Base-by-base conservation (phyloP, 768 basidiomycete species). In the Pleurotus cornucopiae region DNA sequence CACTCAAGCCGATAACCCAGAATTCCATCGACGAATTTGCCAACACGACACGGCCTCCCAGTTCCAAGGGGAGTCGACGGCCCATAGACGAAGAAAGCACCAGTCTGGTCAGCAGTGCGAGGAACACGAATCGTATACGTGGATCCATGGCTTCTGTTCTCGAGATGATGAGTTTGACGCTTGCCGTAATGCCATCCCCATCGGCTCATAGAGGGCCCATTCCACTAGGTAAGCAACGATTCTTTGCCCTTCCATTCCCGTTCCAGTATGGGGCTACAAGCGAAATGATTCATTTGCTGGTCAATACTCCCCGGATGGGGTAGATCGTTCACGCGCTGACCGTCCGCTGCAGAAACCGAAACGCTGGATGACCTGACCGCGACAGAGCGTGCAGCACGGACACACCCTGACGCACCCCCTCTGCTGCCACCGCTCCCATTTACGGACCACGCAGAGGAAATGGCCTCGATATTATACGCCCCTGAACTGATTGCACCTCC, bases 111-210 rank as follows among this genome's bases (percentile, higher is more conserved):
- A 77, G 74, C 62, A 78, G 71, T 58, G 68, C 69, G 20, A 54
- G 60, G 5, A 62, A 66, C 40, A 77, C 77, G n/a, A 66, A 69
- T 44, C 73, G 79, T 21, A 66, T 76, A 41, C 80, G 89, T 56
- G 84, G 86, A 5, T 91, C 89, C 3, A 87, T 90, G 74, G 88
- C 89, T 4, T 86, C 85, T 39, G 87, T 92, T 48, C 73, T 92
- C 57, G 89, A 91, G 65, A 89, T 92, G 87, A 90, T 92, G 86
- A 85, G 86, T 58, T 62, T 83, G 55, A 90, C 88, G 14, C 73
- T 91, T 41, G 88, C 89, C 4, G 87, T 90, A 5, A 80, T 81
- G 74, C 89, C 89, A 2, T 79, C 84, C 3, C 71, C 77, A 7
- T 76, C 79, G 18, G 76, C 76, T 41, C 67, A 73, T 48, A 76